Evolutionary conservation across 1,284 basidiomycete species (phyloP), one percentile per base, ranked within the genome.

Genomic region (Cutaneotrichosporon curvatum): DNA sequence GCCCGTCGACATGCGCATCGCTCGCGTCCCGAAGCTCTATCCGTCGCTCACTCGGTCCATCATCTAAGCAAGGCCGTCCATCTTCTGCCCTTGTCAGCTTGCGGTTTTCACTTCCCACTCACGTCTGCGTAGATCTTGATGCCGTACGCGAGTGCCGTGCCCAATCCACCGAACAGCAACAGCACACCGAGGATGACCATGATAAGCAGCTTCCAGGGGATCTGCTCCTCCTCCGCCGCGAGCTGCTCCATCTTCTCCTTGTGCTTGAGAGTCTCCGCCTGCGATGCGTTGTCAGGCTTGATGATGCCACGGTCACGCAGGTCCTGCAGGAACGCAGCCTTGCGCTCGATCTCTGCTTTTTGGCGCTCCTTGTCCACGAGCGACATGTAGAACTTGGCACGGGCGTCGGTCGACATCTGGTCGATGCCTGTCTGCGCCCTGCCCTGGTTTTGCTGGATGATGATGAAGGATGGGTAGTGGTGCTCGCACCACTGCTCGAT

Each of bases 401-500:
- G 80, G 3, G 79, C 76, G 67, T 86, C 84, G 21, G 57, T 60
- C 2, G 74, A 66, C 59, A 77, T 67, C 59, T 78, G 74, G 15
- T 71, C 54, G 53, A 73, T 64, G 20, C 52, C 46, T 19, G 69
- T 65, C 25, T 72, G 62, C 18, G 70, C 63, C 21, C 59, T 55
- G 35, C 60, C 59, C 28, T 68, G 64, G 19, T 64, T 61, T 7
- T 28, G 7, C 5, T 59, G 47, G 56, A 87, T 63, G 12, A 73
- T 58, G 44, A 91, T 79, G 74, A 90, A 90, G 3, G 87, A 85
- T 2, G 88, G 88, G 72, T 86, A 92, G 72, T 89, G 78, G 60
- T 82, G 83, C 70, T 95, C 90, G 54, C 77, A 82, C 90, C 90
- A 95, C 72, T 83, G 81, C 60, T 94, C 89, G 65, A 95, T 87